These are phyloP conservation scores for Apiotrichum akiyoshidainum DNA, from an alignment of 1,284 basidiomycete genomes.

Conservation along the genomic window DNA sequence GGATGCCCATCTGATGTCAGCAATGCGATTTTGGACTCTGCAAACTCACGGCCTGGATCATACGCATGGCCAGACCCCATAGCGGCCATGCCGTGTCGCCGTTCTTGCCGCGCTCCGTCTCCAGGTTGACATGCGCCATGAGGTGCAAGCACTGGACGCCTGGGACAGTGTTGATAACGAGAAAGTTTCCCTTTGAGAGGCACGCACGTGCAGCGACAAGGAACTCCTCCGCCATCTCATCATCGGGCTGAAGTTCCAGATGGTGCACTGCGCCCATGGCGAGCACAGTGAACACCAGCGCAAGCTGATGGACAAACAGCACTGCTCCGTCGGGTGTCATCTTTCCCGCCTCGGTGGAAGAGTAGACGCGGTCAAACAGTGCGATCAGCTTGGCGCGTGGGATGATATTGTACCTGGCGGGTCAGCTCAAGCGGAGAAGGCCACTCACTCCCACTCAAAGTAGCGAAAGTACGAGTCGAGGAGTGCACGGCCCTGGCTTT, in stretches of 20 bases:
- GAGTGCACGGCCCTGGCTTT: slow-evolving; percentile 26
- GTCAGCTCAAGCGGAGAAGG: not conserved
- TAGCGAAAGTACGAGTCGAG: slow-evolving; percentile 31
- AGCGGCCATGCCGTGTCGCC: slow-evolving; percentile 29
- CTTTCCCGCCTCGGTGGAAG: slow-evolving; percentile 6
- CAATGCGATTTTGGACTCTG: not conserved
- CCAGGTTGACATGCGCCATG: slow-evolving; percentile 24
- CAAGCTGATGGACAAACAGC: slow-evolving; percentile 26
- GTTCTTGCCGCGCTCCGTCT: slow-evolving; percentile 26
- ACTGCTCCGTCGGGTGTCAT: slow-evolving; percentile 2
- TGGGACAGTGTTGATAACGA: slow-evolving; percentile 35
- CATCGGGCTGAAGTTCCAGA: slow-evolving; percentile 36
- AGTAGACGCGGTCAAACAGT: slow-evolving; percentile 15
- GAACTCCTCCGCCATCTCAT: slow-evolving; percentile 33
- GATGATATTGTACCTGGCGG: slow-evolving; percentile 9
- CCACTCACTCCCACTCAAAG: slow-evolving; percentile 29
- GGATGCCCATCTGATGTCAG: slow-evolving; percentile 29
- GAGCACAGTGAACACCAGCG: slow-evolving; percentile 31
- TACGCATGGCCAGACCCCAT: slow-evolving; percentile 24
- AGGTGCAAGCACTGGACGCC: slow-evolving; percentile 32
- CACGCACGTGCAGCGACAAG: slow-evolving; percentile 27
- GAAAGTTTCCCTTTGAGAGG: slow-evolving; percentile 32
- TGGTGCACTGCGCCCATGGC: slow-evolving; percentile 37
- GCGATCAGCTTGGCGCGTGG: slow-evolving; percentile 17
- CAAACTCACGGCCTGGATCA: slow-evolving; percentile 19